These are phyloP conservation scores for Galeopsis tetrahit DNA, from an alignment of 257 asterid species.

Conservation along the genomic window DNA sequence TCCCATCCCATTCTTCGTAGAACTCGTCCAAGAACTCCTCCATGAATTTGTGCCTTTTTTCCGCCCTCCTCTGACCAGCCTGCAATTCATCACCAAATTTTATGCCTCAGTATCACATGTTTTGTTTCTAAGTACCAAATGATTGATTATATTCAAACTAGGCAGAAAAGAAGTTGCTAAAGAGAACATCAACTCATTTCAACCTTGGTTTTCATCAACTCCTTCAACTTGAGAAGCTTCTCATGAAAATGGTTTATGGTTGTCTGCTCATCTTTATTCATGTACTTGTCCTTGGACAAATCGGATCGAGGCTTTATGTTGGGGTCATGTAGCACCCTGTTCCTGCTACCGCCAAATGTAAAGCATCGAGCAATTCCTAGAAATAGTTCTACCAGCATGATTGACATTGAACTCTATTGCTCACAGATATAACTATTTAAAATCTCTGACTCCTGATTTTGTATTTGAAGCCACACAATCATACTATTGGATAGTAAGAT, in stretches of 20 bases:
- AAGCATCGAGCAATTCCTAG: slow-evolving; percentile 95
- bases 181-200: slow-evolving; percentile 6
- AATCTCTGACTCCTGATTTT: background rate
- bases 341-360: slow-evolving; percentile 92
- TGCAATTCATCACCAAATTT: slow-evolving; percentile 35
- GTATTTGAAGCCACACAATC: background rate
- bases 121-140: background rate
- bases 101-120: slow-evolving; percentile 2
- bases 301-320: slow-evolving; percentile 69
- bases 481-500: background rate
- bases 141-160: background rate
- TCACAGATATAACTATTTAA: background rate
- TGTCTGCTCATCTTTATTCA: slow-evolving; percentile 91
- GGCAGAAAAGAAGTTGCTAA: background rate
- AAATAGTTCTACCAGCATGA: slow-evolving; percentile 25
- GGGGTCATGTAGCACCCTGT: slow-evolving; percentile 78
- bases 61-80: slow-evolving; percentile 90
- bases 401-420: background rate
- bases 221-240: slow-evolving; percentile 90
- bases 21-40: slow-evolving; percentile 81
- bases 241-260: slow-evolving; percentile 95
- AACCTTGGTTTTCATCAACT: slow-evolving; percentile 89
- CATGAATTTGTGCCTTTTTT: slow-evolving; percentile 88
- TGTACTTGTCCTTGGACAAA: slow-evolving; percentile 80
- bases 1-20: slow-evolving; percentile 88